A percentile compares a stretch with the other conserved stretches of the same genome.
phyloP scores from a whole-genome alignment of 345 rosid species.

The Populus tremula region DNA sequence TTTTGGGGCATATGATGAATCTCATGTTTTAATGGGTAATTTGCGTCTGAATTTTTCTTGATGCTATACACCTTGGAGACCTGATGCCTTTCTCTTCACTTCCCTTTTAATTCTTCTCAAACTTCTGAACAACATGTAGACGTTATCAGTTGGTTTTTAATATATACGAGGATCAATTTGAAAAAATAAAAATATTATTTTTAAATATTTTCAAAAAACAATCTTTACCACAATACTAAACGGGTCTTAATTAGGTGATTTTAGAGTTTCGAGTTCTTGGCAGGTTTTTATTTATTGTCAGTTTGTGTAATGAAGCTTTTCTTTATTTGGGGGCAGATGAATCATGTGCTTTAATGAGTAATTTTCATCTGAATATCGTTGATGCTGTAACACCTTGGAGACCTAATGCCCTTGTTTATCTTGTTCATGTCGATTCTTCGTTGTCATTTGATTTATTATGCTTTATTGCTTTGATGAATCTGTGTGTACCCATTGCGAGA shows the following conservation, averaged over 20 bases:
- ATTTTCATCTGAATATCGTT: conserved; percentile 5
- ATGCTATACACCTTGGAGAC: conserved; percentile 57
- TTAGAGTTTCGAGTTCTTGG: background rate
- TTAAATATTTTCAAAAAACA: too few relatives aligned
- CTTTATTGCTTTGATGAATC: too few relatives aligned
- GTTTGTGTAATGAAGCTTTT: background rate
- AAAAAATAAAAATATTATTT: too few relatives aligned
- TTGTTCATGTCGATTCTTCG: too few relatives aligned
- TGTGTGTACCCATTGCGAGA: too few relatives aligned
- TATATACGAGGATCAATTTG: too few relatives aligned
- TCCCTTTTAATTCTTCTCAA: background rate
- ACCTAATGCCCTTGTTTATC: background rate
- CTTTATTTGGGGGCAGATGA: background rate
- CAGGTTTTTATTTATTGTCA: background rate
- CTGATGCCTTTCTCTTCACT: conserved; percentile 31
- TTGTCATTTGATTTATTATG: too few relatives aligned
- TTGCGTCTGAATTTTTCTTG: conserved; percentile 47
- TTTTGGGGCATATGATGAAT: conserved; percentile 32
- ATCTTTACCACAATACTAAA: too few relatives aligned
- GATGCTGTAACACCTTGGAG: conserved; percentile 4
- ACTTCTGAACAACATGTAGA: background rate
- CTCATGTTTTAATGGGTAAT: conserved; percentile 43
- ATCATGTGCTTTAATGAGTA: background rate
- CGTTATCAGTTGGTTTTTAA: too few relatives aligned
- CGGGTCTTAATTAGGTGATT: too few relatives aligned